Percentiles rank a stretch among this genome's conserved stretches.
phyloP scores from a whole-genome alignment of 1,139 yeast genomes.

The Debaryomyces sp. region DNA sequence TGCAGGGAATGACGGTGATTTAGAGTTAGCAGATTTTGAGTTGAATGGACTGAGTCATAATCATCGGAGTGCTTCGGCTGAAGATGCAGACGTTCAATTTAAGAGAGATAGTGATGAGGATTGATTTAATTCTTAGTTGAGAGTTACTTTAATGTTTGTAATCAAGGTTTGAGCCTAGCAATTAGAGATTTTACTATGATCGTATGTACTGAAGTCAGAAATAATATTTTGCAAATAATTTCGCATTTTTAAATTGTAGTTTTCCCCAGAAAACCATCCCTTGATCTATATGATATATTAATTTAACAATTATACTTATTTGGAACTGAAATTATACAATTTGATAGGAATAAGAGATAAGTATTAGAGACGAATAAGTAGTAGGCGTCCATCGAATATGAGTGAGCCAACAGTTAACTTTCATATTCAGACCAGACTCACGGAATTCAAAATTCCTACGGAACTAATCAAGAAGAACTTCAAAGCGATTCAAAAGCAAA shows the following conservation, averaged over 20 bases:
- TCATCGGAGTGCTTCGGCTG: not conserved
- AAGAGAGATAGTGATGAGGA: conserved; percentile 9
- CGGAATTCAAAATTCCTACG: conserved; percentile 62
- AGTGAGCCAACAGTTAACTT: conserved; percentile 46
- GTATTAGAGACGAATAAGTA: not conserved
- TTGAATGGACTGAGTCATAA: not conserved
- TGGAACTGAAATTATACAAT: not conserved
- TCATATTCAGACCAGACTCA: conserved; percentile 46
- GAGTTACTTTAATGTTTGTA: not conserved
- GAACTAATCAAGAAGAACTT: conserved; percentile 63
- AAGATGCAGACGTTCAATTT: not conserved
- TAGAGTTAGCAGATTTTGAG: conserved; percentile 5
- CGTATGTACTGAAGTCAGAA: not conserved
- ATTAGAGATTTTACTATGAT: not conserved
- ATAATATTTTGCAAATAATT: not conserved
- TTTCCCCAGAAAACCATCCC: not conserved
- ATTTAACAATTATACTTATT: not conserved
- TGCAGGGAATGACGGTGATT: not conserved
- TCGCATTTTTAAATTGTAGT: conserved; percentile 1
- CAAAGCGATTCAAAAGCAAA: conserved; percentile 54
- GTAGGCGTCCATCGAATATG: conserved; percentile 21
- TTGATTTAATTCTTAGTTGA: not conserved
- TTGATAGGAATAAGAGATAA: not conserved
- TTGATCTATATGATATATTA: not conserved
- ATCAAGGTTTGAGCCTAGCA: not conserved